Evolutionary conservation across 176 grass and related monocot genomes (phyloP), one percentile per base, ranked within the genome.

Genomic region (Phyllostachys edulis): DNA sequence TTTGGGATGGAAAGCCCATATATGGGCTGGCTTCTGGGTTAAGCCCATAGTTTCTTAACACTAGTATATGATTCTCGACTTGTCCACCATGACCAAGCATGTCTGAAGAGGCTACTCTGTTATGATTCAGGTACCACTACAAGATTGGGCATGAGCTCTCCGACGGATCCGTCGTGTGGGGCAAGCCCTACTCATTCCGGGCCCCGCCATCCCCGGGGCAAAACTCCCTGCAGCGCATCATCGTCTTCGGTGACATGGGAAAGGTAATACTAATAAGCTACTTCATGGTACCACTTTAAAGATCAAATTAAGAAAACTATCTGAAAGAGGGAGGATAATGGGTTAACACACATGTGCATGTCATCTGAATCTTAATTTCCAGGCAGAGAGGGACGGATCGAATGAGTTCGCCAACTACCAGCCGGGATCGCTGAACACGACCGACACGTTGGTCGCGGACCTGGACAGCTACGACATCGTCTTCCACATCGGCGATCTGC

Each of bases 221-320:
- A 67, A 88, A 92, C 27, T 98, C 95, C 18, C 67, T 95, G 61
- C 95, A 98, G 71, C 91, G 87, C 60, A 39, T 98, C 69, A 85
- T 98, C 50, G 83, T 98, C 41, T 98, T 98, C 68, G 92, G 95
- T 8, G 95, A 98, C 79, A 95, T 95, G 95, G 95, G 95, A 5
- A 98, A 98, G 91, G 95, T 34, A 34, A 34, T 34, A 34, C 32
- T 2, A 34, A 2, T 34, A 34, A 1, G 32, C 32, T 34, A 34
- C 32, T 34, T 34, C 0, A 29, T 29, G 29, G 29, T 29, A 29
- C 29, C 29, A 29, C 29, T 29, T 29, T 29, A 29, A 29, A 29
- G 29, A 29, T 29, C 29, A 29, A 29, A 29, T 29, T 29, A 29
- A 29, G 29, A 29, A 29, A 51, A 34, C 0, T 11, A 61, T 63